Base-by-base conservation (phyloP, 306 rosid species). In the Pterocarpus santalinus region DNA sequence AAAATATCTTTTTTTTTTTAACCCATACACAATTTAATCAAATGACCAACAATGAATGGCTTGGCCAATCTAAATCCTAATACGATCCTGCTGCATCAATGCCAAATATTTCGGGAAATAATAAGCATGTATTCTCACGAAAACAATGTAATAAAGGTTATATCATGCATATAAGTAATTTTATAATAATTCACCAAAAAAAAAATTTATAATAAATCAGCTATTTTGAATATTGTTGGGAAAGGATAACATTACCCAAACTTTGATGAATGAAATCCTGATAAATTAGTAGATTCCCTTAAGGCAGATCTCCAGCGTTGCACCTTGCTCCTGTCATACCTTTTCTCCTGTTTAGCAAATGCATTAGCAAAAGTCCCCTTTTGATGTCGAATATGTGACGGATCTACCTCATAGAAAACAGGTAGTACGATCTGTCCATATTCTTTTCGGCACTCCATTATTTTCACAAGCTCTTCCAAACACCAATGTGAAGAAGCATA, bases 401-500 rank as follows among this genome's bases (percentile, higher is more conserved):
- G 80, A n/a, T 49, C 34, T 4, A 83, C 72, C 0, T 36, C 30
- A 49, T 65, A 79, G 66, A 83, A 80, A 43, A 80, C 36, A 6
- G 84, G 79, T 0, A 80, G 1, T 0, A 80, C 58, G 38, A 63
- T n/a, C 9, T 43, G 78, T 0, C 74, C 79, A 30, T 72, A 1
- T 10, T 43, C 52, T 10, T 8, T 14, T n/a, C 58, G 73, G 15
- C 80, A 73, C 3, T 81, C 69, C 5, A 81, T 4, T 28, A 81
- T 72, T 16, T 73, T 81, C 65, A 5, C 83, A 11, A 83, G 70
- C n/a, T 83, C 83, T 3, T 11, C 46, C 69, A 81, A 55, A 55
- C 84, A 81, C 80, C 83, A 73, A 5, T 0, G 12, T 8, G 85
- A 81, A 75, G 71, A 66, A 66, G 85, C 55, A 75, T 55, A 81